Conservation (phyloP, 306 rosid species). For the Cercis canadensis region DNA sequence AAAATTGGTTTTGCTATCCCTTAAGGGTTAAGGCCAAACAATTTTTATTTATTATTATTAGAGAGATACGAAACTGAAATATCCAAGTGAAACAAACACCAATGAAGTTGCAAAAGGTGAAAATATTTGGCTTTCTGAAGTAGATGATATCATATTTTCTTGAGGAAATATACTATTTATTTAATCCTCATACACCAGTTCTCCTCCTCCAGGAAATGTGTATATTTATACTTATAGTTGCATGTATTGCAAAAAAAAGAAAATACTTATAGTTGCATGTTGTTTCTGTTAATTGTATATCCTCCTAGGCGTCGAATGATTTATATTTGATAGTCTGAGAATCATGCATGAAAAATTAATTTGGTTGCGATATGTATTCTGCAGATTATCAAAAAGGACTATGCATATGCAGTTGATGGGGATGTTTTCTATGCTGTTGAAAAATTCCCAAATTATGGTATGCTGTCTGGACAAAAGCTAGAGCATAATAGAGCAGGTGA, state of each 20-base stretch:
- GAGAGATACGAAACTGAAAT: background rate
- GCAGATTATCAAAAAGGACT: conserved; percentile 84
- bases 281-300: background rate
- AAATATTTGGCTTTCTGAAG: background rate
- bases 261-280: conserved; percentile 16
- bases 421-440: conserved; percentile 94
- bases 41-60: background rate
- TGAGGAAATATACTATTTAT: conserved; percentile 1
- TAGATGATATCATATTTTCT: conserved; percentile 8
- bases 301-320: background rate
- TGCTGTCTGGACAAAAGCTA: conserved; percentile 80
- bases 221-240: too few species aligned
- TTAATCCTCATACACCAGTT: background rate
- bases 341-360: background rate
- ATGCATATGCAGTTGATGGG: conserved; percentile 79
- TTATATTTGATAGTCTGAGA: background rate
- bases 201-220: too few species aligned
- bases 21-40: too few species aligned
- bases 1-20: too few species aligned
- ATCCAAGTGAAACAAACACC: too few species aligned
- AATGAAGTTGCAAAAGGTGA: too few species aligned
- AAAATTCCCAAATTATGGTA: conserved; percentile 76
- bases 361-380: conserved; percentile 25
- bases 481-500: conserved; percentile 92
- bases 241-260: too few species aligned